Conservation (phyloP, 495 filamentous ascomycete genomes). For the Penicillium tannophilum region DNA sequence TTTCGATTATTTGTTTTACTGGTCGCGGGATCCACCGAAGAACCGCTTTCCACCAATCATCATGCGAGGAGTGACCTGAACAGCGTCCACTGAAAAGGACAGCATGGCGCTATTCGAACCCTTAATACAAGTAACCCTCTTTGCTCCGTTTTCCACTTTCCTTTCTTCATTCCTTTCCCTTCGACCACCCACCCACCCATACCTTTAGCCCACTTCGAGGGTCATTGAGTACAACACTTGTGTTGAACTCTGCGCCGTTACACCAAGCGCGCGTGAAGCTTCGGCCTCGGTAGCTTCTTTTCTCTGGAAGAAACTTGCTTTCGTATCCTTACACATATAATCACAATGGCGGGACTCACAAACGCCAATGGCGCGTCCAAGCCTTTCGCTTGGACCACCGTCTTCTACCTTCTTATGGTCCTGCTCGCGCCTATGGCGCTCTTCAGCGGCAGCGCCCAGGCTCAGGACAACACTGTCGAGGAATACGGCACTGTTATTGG, state of each 20-base stretch:
- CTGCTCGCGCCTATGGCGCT: constrained; percentile 77
- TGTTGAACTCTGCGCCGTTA: constrained; percentile 24
- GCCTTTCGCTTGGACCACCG: constrained; percentile 66
- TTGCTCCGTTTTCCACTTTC: constrained; percentile 17
- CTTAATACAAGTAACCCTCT: constrained; percentile 33
- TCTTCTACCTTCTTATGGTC: constrained; percentile 83
- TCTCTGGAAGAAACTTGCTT: neutral
- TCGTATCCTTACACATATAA: constrained; percentile 18
- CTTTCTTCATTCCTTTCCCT: constrained; percentile 25
- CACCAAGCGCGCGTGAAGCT: constrained; percentile 17
- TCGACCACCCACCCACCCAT: constrained; percentile 22
- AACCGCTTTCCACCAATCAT: constrained; percentile 36
- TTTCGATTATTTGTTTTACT: constrained; percentile 3
- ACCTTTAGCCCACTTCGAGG: constrained; percentile 11
- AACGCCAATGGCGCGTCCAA: constrained; percentile 47
- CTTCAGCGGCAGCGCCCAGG: constrained; percentile 66
- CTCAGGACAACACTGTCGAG: constrained; percentile 71
- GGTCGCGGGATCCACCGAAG: neutral
- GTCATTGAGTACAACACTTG: constrained; percentile 23
- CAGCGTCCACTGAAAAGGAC: constrained; percentile 44
- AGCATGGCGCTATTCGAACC: constrained; percentile 41
- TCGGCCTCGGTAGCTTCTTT: constrained; percentile 15
- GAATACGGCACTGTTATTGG: constrained; percentile 85
- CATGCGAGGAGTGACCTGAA: constrained; percentile 45
- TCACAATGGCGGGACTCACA: constrained; percentile 51